Percentiles rank a stretch among this genome's conserved stretches.
phyloP scores from a whole-genome alignment of 129 eudicot species.

The Apium graveolens region DNA sequence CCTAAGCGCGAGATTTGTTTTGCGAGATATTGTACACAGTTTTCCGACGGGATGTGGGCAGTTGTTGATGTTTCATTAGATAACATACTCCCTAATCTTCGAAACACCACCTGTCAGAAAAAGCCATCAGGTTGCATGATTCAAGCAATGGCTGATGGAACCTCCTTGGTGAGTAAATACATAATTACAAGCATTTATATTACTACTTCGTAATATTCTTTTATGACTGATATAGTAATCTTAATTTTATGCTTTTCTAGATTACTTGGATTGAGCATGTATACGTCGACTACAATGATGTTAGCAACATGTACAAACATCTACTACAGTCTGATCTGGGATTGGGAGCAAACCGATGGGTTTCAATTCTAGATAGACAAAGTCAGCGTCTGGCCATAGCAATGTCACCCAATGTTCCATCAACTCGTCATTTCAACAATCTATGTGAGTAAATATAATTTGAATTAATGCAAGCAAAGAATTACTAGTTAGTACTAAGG shows the following conservation, averaged over 20 bases:
- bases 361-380: conserved; percentile 23
- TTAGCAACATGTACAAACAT: conserved; percentile 30
- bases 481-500: neutral
- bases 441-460: neutral
- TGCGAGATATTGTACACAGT: neutral
- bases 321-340: conserved; percentile 40
- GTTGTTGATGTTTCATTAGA: neutral
- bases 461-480: too few species aligned
- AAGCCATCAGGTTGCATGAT: conserved; percentile 25
- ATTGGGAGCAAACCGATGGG: conserved; percentile 61
- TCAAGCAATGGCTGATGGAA: conserved; percentile 46
- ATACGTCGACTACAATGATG: conserved; percentile 38
- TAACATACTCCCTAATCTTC: neutral
- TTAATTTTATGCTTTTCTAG: conserved; percentile 6
- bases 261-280: conserved; percentile 71
- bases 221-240: too few species aligned
- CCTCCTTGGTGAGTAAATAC: conserved; percentile 36
- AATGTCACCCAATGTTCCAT: neutral
- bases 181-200: neutral
- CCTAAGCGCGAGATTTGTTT: neutral
- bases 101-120: neutral
- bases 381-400: neutral
- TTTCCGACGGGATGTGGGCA: neutral
- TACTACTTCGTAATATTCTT: neutral
- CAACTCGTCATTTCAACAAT: neutral